A percentile compares a stretch with the other conserved stretches of the same genome.
phyloP scores from a whole-genome alignment of 2,329 filamentous ascomycete species.

The Botrytis deweyae region DNA sequence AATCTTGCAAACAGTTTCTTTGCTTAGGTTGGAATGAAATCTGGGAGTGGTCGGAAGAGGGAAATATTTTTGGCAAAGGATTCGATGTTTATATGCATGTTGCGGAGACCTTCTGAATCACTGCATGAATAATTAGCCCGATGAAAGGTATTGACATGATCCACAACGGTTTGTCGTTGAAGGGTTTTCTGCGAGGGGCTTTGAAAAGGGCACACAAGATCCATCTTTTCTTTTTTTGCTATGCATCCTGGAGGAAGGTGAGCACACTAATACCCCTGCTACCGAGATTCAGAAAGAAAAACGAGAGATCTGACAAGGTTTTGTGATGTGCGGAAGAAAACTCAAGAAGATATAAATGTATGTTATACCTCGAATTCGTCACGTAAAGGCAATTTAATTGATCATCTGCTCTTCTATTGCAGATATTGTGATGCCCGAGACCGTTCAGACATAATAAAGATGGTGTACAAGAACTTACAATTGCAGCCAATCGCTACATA shows the following conservation, averaged over 20 bases:
- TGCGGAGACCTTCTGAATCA: not conserved
- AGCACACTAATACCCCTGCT: not conserved
- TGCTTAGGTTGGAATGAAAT: not conserved
- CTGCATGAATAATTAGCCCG: not conserved
- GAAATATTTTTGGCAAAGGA: not conserved
- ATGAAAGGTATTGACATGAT: not conserved
- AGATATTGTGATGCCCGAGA: not conserved
- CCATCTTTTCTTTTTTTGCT: not conserved
- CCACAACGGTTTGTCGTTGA: not conserved
- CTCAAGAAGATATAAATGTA: not conserved
- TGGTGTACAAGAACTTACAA: not conserved
- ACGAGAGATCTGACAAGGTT: not conserved
- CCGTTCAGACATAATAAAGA: not conserved
- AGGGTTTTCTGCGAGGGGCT: not conserved
- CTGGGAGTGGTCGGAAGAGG: not conserved
- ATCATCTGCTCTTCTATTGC: not conserved
- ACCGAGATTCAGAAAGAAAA: not conserved
- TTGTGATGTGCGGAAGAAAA: not conserved
- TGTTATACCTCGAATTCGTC: not conserved
- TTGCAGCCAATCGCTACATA: not conserved
- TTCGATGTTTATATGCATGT: not conserved
- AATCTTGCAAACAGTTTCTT: not conserved
- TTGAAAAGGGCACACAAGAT: not conserved
- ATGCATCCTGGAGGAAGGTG: not conserved
- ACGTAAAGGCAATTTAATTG: not conserved